Percentiles rank a stretch among this genome's conserved stretches.
phyloP scores from a whole-genome alignment of 169 alveolate genomes.

The Eimeria nieschulzi region DNA sequence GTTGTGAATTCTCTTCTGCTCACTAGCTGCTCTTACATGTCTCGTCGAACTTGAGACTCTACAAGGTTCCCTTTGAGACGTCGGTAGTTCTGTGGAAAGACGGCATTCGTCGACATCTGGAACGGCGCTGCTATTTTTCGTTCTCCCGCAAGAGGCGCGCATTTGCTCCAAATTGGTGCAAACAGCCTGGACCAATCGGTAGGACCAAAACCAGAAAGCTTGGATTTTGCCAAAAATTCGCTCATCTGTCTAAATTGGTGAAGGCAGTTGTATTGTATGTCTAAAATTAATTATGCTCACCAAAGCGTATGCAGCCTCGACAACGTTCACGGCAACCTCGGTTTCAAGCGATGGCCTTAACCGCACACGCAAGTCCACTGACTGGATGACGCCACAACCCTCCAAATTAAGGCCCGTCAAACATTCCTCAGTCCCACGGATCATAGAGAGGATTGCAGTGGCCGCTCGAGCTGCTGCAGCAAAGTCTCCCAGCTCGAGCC shows the following conservation, averaged over 20 bases:
- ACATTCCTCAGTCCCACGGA: constrained; percentile 58
- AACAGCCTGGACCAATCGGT: constrained; percentile 27
- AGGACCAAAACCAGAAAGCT: neutral
- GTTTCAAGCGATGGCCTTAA: constrained; percentile 50
- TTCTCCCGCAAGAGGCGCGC: neutral
- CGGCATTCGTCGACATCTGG: constrained; percentile 12
- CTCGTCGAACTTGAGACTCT: constrained; percentile 8
- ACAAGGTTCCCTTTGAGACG: neutral
- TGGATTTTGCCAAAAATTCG: too few species aligned
- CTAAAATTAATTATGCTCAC: neutral
- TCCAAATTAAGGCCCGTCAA: constrained; percentile 2
- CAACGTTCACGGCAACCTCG: constrained; percentile 43
- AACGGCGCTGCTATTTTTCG: neutral
- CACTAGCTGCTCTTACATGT: neutral
- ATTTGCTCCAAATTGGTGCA: constrained; percentile 30
- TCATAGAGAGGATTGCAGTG: constrained; percentile 49
- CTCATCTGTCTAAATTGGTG: too few species aligned
- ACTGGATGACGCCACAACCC: neutral
- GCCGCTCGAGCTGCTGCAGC: constrained; percentile 54
- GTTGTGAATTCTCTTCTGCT: constrained; percentile 26
- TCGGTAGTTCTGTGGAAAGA: constrained; percentile 1
- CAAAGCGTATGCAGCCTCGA: constrained; percentile 66
- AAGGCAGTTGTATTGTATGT: too few species aligned
- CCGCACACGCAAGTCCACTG: constrained; percentile 55
- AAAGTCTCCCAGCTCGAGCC: constrained; percentile 27